Evolutionary conservation across 169 alveolate species (phyloP).

Genomic region (Plasmodium coatneyi): DNA sequence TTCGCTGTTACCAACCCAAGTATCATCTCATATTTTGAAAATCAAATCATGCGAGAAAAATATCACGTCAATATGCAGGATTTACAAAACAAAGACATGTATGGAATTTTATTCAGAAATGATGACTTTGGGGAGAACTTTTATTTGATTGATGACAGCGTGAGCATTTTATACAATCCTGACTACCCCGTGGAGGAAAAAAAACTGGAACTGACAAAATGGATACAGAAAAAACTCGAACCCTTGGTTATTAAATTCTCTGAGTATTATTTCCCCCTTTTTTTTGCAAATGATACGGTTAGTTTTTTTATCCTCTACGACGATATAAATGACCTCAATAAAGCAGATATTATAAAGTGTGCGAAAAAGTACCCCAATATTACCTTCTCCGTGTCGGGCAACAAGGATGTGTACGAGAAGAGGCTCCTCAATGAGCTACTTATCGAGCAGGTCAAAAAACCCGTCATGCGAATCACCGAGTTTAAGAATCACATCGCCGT

Average conservation of each 20-base stretch:
- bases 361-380: conserved; percentile 54
- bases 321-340: conserved; percentile 42
- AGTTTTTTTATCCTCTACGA: conserved; percentile 55
- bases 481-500: conserved; percentile 21
- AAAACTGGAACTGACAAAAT: conserved; percentile 10
- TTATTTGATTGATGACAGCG: neutral
- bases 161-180: conserved; percentile 11
- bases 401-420: conserved; percentile 20
- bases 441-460: conserved; percentile 31
- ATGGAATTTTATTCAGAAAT: conserved; percentile 49
- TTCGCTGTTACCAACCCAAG: conserved; percentile 14
- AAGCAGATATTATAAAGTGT: conserved; percentile 50
- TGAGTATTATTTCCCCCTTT: conserved; percentile 31
- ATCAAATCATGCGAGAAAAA: conserved; percentile 6
- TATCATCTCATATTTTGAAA: conserved; percentile 46
- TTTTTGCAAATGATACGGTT: conserved; percentile 23
- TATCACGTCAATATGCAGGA: conserved; percentile 1
- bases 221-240: conserved; percentile 33
- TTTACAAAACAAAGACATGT: conserved; percentile 8
- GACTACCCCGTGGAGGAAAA: neutral
- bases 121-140: conserved; percentile 51
- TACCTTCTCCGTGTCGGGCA: conserved; percentile 31
- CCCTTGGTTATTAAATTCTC: conserved; percentile 60
- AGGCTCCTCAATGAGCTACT: conserved; percentile 62
- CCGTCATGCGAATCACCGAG: conserved; percentile 68